These are phyloP conservation scores for Malassezia sp. DNA, from an alignment of 1,284 basidiomycete species.

Conservation along the genomic window DNA sequence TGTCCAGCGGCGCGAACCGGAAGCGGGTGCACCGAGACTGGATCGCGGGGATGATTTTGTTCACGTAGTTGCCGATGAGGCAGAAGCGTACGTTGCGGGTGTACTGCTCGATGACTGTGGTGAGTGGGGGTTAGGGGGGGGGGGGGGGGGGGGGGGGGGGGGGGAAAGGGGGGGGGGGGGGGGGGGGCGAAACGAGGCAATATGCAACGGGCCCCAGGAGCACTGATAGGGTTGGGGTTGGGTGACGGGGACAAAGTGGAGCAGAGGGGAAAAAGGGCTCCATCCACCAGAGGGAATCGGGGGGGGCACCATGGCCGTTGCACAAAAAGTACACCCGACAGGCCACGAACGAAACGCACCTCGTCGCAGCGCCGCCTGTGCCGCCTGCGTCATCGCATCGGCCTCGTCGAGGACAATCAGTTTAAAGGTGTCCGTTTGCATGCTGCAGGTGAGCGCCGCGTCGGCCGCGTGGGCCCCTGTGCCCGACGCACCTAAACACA, in stretches of 20 bases:
- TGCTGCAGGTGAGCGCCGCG: no score
- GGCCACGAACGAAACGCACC: slow-evolving; percentile 48
- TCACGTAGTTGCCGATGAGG: slow-evolving; percentile 99
- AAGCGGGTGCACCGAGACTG: slow-evolving; percentile 97
- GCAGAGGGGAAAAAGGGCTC: background rate
- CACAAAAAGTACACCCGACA: background rate
- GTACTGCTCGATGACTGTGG: slow-evolving; percentile 87
- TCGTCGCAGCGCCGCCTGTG: slow-evolving; percentile 86
- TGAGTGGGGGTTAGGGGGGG: no score
- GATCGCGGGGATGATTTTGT: slow-evolving; percentile 96
- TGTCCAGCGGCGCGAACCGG: slow-evolving; percentile 81
- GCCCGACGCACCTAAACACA: no score
- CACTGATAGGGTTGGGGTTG: background rate
- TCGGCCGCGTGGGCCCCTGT: background rate
- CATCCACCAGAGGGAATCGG: no score
- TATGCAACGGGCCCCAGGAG: background rate
- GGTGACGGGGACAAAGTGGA: background rate
- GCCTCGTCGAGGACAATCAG: slow-evolving; percentile 97
- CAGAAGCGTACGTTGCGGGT: slow-evolving; percentile 98
- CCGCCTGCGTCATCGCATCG: slow-evolving; percentile 98
- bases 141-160: background rate
- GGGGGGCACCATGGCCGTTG: background rate
- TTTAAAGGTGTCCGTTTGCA: slow-evolving; percentile 56
- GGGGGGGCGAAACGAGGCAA: background rate
- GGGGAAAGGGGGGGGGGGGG: no score